phyloP scores from a whole-genome alignment of 148 eudicot genomes.

The Silene latifolia region DNA sequence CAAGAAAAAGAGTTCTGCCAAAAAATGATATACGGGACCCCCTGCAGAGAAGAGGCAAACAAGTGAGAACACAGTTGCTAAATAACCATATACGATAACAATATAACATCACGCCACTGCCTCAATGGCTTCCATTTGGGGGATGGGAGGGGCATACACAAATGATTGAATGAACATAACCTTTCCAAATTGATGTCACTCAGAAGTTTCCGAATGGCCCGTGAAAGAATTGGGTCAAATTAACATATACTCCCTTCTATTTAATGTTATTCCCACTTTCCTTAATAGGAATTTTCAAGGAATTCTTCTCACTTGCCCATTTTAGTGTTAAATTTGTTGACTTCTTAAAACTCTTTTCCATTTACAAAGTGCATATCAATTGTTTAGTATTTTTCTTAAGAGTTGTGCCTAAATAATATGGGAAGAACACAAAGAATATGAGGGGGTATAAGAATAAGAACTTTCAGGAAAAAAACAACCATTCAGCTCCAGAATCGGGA shows the following conservation, averaged over 20 bases:
- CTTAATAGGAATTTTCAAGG: no score
- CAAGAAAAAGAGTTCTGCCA: slow-evolving; percentile 70
- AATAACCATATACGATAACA: neutral
- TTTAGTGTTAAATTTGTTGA: no score
- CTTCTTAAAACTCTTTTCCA: no score
- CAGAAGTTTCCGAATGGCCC: neutral
- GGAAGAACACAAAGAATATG: no score
- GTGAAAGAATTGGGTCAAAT: neutral
- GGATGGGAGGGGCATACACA: neutral
- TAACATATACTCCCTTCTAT: neutral
- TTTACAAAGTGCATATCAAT: no score
- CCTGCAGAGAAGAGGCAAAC: slow-evolving; percentile 41
- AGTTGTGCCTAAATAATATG: no score
- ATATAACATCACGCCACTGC: neutral
- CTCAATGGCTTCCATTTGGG: no score
- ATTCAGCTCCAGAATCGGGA: neutral
- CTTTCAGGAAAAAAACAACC: neutral
- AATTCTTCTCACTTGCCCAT: no score
- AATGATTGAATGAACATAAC: neutral
- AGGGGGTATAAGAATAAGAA: neutral
- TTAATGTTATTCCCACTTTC: no score
- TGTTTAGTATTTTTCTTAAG: no score
- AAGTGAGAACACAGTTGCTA: slow-evolving; percentile 6
- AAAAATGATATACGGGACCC: slow-evolving; percentile 77
- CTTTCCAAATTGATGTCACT: neutral